Evolutionary conservation across 306 rosid genomes (phyloP).

Genomic region (Rosa persica): DNA sequence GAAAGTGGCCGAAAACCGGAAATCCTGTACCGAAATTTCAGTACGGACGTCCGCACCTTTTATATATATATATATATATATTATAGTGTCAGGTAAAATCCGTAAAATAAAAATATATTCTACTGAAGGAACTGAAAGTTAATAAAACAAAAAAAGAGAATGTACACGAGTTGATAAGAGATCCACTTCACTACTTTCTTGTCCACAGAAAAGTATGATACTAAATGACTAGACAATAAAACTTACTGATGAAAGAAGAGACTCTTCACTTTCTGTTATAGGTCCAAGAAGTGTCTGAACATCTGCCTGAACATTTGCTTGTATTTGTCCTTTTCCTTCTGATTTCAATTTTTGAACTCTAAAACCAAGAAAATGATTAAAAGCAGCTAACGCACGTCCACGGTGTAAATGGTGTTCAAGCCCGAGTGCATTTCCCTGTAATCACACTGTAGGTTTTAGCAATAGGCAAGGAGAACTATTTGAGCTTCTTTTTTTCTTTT

Average conservation of each 20-base stretch:
- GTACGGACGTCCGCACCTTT: too few species aligned
- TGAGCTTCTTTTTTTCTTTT: neutral
- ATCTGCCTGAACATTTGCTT: constrained; percentile 76
- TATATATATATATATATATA: neutral
- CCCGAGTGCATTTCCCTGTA: constrained; percentile 78
- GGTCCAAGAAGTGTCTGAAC: constrained; percentile 84
- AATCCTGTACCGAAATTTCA: too few species aligned
- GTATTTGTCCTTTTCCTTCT: constrained; percentile 53
- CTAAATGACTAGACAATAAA: constrained; percentile 8
- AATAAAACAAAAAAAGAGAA: neutral
- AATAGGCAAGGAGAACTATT: neutral
- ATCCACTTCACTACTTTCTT: neutral
- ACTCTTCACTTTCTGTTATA: constrained; percentile 59
- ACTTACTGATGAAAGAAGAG: constrained; percentile 79
- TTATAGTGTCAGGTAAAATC: neutral
- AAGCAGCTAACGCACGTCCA: constrained; percentile 87
- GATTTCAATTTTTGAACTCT: constrained; percentile 79
- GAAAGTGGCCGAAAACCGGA: too few species aligned
- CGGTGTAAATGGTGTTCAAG: constrained; percentile 94
- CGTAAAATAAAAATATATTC: neutral
- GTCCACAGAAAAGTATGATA: constrained; percentile 9
- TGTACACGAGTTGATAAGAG: neutral
- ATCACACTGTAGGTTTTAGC: constrained; percentile 16
- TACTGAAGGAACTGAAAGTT: neutral
- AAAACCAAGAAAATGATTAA: constrained; percentile 66